Evolutionary conservation across 106 monocot genomes (phyloP).

Genomic region (Acorus gramineus): DNA sequence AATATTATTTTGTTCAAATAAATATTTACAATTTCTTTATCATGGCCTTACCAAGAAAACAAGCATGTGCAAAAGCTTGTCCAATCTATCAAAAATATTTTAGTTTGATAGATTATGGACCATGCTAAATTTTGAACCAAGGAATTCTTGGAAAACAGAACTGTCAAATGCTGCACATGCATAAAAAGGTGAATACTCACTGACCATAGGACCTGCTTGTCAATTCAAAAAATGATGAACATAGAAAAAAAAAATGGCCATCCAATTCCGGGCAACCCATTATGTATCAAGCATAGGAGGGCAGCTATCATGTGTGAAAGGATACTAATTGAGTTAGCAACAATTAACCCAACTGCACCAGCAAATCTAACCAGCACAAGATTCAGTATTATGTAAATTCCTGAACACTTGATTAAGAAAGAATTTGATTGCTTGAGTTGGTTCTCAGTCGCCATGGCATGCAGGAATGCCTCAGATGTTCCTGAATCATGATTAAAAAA

Average conservation of each 20-base stretch:
- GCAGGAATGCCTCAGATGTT: slow-evolving; percentile 90
- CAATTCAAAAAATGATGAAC: not conserved
- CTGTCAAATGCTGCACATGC: no score
- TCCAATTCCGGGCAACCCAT: no score
- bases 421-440: slow-evolving; percentile 73
- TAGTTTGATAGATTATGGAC: no score
- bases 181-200: no score
- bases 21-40: no score
- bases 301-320: slow-evolving; percentile 15
- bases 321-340: slow-evolving; percentile 94
- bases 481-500: slow-evolving; percentile 33
- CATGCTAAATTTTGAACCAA: no score
- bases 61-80: no score
- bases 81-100: no score
- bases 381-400: slow-evolving; percentile 56
- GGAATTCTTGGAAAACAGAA: no score
- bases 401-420: slow-evolving; percentile 64
- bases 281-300: not conserved
- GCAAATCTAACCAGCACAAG: slow-evolving; percentile 49
- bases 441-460: slow-evolving; percentile 75
- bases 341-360: slow-evolving; percentile 80
- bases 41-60: no score
- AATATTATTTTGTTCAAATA: no score
- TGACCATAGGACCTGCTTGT: no score
- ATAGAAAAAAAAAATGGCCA: not conserved